Evolutionary conservation across 257 asterid genomes (phyloP).

Genomic region (Nicotiana knightiana): DNA sequence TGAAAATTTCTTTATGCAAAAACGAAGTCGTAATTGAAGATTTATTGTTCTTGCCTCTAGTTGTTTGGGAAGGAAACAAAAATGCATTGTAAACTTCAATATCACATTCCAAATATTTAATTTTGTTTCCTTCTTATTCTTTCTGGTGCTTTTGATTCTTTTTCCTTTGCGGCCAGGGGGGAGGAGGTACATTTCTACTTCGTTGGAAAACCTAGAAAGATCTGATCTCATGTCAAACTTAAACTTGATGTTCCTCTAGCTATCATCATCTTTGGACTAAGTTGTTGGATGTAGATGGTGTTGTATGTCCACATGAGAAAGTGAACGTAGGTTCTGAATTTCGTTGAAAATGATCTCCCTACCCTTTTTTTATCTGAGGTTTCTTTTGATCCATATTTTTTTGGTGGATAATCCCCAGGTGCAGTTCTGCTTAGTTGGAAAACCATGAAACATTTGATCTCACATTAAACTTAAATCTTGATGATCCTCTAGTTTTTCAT

Average conservation of each 20-base stretch:
- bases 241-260: neutral
- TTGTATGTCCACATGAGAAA: neutral
- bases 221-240: neutral
- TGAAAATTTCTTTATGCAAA: too few relatives aligned
- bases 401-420: neutral
- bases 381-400: neutral
- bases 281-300: neutral
- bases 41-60: neutral
- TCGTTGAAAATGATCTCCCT: neutral
- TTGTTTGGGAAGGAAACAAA: neutral
- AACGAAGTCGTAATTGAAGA: neutral
- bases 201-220: neutral
- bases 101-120: neutral
- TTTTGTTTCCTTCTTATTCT: neutral
- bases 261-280: neutral
- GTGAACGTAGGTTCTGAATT: neutral
- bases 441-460: neutral
- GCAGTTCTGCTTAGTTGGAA: neutral
- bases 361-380: neutral
- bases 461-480: neutral
- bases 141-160: neutral
- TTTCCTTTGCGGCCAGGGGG: neutral
- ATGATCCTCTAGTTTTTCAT: neutral
- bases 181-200: neutral
- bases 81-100: neutral